These are phyloP conservation scores for Claviceps pazoutovae DNA, from an alignment of 2,329 filamentous ascomycete species.

Conservation along the genomic window DNA sequence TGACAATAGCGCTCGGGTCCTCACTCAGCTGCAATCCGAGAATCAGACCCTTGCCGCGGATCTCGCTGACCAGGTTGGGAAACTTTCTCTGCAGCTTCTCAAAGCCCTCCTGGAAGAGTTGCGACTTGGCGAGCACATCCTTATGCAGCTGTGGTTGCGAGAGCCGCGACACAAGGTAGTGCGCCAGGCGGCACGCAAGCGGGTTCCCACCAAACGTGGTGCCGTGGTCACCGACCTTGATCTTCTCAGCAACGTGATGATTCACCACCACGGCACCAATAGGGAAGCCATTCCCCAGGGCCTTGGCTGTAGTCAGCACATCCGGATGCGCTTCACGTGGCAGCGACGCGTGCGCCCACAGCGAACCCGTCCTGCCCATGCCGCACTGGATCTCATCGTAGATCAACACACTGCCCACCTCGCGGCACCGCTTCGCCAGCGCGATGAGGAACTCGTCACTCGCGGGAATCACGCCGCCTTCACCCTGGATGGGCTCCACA, in stretches of 20 bases:
- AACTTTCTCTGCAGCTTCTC: conserved; percentile 31
- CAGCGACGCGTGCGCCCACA: conserved; percentile 77
- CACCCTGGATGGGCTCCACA: conserved; percentile 92
- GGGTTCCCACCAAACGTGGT: conserved; percentile 93
- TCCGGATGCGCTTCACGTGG: conserved; percentile 78
- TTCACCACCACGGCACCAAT: conserved; percentile 56
- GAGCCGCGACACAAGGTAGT: conserved; percentile 70
- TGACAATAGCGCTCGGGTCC: conserved; percentile 62
- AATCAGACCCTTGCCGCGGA: conserved; percentile 73
- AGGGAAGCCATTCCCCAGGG: conserved; percentile 89
- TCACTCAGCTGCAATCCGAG: conserved; percentile 70
- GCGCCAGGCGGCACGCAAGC: conserved; percentile 67
- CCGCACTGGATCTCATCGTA: conserved; percentile 98
- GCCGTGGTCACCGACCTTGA: conserved; percentile 63
- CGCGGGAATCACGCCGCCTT: conserved; percentile 81
- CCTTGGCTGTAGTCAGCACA: conserved; percentile 87
- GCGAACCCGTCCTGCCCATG: conserved; percentile 66
- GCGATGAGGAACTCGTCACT: conserved; percentile 70
- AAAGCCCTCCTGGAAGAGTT: conserved; percentile 35
- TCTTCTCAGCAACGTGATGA: conserved; percentile 25
- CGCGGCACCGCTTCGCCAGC: conserved; percentile 70
- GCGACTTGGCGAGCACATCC: conserved; percentile 52
- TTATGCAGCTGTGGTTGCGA: conserved; percentile 56
- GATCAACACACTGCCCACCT: conserved; percentile 78
- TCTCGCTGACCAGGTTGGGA: conserved; percentile 61